Evolutionary conservation across 176 grass and related monocot genomes (phyloP).

Genomic region (Triticum timopheevii): DNA sequence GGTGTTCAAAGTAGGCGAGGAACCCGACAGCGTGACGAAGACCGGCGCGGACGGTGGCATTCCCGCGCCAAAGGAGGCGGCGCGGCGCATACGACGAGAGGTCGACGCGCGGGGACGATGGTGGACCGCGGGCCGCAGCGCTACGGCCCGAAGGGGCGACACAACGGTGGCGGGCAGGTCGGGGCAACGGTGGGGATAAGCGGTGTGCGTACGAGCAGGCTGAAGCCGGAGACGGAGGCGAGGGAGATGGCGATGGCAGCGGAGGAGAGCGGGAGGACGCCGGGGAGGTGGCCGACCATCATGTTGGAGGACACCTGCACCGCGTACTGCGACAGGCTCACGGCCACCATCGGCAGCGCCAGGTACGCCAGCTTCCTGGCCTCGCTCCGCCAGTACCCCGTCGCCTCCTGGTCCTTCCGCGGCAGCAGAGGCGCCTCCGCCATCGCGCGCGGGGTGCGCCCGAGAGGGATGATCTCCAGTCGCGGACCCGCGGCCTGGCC

Average conservation of each 20-base stretch:
- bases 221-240: slow-evolving; percentile 85
- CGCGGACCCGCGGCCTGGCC: not conserved
- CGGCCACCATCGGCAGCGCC: slow-evolving; percentile 61
- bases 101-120: no score
- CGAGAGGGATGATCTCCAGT: not conserved
- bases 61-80: no score
- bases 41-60: no score
- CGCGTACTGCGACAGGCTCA: slow-evolving; percentile 43
- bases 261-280: slow-evolving; percentile 72
- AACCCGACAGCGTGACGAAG: no score
- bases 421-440: slow-evolving; percentile 16
- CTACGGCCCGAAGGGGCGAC: no score
- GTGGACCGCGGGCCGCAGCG: no score
- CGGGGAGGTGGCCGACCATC: slow-evolving; percentile 90
- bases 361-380: slow-evolving; percentile 39
- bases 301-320: slow-evolving; percentile 87
- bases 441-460: not conserved
- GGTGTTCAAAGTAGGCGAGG: no score
- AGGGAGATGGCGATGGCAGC: slow-evolving; percentile 82
- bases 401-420: not conserved
- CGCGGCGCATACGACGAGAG: no score
- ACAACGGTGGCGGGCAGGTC: no score
- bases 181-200: no score
- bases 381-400: slow-evolving; percentile 14
- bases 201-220: slow-evolving; percentile 70